Base-by-base conservation (phyloP, 164 flowering plant species). In the Saururus chinensis region DNA sequence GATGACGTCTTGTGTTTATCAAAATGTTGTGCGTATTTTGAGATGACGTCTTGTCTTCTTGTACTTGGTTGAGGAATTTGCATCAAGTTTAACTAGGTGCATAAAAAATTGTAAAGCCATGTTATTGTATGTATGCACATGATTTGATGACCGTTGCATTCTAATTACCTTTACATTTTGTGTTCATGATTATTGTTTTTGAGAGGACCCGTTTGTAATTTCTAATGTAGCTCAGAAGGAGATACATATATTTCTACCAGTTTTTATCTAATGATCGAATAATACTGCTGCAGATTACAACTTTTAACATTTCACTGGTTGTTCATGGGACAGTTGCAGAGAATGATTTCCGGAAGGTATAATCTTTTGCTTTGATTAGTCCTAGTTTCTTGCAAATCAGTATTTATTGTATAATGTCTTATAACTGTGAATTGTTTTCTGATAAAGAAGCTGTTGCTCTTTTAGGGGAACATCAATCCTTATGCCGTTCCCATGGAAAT, bases 241-340 rank as follows among this genome's bases (percentile, higher is more conserved):
- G 4, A 12, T 45, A 12, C 17, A 17, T 41, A 45, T 45, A 12
- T 12, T 45, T 8, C 11, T 45, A 41, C 45, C 12, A 0, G 0
- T 17, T 45, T 45, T 12, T 45, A 4, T 17, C 49, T 45, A 49
- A 9, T 49, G 37, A 25, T 51, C 16, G 37, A 56, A 24, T 42
- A 41, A 20, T 11, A 37, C 42, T 0, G 19, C 19, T 75, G 74
- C 89, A 93, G 98, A 82, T 90, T 19, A 85, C 92, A 61, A 93
- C 98, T 35, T 93, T 93, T 60, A 82, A 93, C 78, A 88, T 93
- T 64, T 93, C 97, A 24, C 66, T 87, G 59, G 97, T 93, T 67
- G 98, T 93, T 24, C 95, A 85, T 69, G 98, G 98, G 64, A 84
- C 97, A 19, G 84, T 90, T 19, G 96, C 98, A 9, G 98, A 93